phyloP scores from a whole-genome alignment of 345 rosid species.

The Alliaria petiolata region DNA sequence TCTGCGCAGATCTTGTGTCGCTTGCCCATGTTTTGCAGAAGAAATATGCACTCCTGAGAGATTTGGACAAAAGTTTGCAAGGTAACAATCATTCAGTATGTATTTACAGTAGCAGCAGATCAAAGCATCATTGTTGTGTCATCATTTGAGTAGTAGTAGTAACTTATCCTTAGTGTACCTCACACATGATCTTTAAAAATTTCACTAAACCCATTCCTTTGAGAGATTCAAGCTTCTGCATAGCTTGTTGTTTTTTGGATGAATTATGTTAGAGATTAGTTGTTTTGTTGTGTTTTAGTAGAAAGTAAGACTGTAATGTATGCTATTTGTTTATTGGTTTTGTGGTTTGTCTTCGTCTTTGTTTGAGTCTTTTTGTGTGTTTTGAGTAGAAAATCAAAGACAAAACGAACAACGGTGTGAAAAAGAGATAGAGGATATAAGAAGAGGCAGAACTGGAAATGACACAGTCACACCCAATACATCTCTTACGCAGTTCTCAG shows the following conservation, averaged over 20 bases:
- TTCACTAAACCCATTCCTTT: background rate
- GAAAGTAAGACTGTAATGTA: background rate
- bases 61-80: constrained; percentile 88
- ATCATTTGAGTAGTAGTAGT: background rate
- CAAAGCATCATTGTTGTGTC: too few relatives aligned
- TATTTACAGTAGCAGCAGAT: background rate
- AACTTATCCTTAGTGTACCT: background rate
- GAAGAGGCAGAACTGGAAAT: constrained; percentile 59
- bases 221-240: background rate
- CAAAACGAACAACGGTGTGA: constrained; percentile 89
- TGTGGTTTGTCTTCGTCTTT: background rate
- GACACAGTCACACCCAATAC: constrained; percentile 45
- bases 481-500: constrained; percentile 66
- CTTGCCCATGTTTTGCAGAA: constrained; percentile 78
- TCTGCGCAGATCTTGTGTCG: constrained; percentile 65
- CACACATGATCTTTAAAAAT: background rate
- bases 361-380: background rate
- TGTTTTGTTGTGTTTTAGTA: background rate
- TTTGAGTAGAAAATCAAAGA: constrained; percentile 53
- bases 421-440: constrained; percentile 79
- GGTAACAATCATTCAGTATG: constrained; percentile 38
- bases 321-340: background rate
- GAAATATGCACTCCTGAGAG: constrained; percentile 77
- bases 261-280: background rate
- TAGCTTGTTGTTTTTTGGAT: background rate